Base-by-base conservation (phyloP, 2,329 filamentous ascomycete genomes). In the Chaetomiaceae sp. region DNA sequence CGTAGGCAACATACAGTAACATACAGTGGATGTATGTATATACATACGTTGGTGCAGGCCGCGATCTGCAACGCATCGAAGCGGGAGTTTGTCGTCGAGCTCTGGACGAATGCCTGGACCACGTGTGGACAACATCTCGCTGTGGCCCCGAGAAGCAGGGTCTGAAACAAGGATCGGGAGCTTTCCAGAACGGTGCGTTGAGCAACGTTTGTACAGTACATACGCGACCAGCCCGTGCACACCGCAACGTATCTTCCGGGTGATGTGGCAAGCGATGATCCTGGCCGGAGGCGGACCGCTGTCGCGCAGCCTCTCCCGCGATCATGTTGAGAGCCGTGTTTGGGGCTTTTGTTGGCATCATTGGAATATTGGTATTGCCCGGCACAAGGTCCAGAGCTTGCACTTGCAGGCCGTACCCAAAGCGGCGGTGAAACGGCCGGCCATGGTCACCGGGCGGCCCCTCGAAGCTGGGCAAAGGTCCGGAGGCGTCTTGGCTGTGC, bases 371-470 rank as follows among this genome's bases (percentile, higher is more conserved):
- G 8, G 20, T 14, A 1, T 29, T 7, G 11, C 47, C 21, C 37
- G 27, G 34, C 30, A 38, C 23, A 16, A 32, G 48, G 34, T 37
- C 34, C 37, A 33, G 40, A 52, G 44, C 45, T 45, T 48, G 51
- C 34, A 16, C 45, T 45, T 48, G 51, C 34, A 16, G 41, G 21
- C 51, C 32, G 25, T 16, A 38, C 25, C 21, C 43, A 34, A 56
- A 38, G 54, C 56, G 54, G 56, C 42, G 37, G 51, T 58, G 53
- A 53, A 57, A 57, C 54, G n/a, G 29, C 10, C 46, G 9, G 46
- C 21, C 43, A 36, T 46, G 48, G 57, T 51, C 51, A 55, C 48
- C 33, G 20, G 48, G 46, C 32, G 41, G 45, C 33, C 27, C 32
- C 43, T 23, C 5, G n/a, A n/a, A 9, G 43, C 42, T 43, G 37